Base-by-base conservation (phyloP, 306 rosid species). In the Canavalia ensiformis region DNA sequence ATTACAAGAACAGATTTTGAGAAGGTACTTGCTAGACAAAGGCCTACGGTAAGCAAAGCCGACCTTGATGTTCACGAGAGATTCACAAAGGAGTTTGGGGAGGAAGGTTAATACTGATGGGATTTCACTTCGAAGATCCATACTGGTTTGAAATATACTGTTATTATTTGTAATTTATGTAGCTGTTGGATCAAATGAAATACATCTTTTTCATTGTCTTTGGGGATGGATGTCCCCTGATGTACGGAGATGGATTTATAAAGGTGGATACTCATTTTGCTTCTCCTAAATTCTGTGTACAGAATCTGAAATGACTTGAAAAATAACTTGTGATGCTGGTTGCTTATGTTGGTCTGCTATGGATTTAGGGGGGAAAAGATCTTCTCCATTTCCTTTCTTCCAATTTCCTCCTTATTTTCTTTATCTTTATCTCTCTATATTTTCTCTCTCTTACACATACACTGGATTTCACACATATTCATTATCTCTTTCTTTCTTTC, bases 71-170 rank as follows among this genome's bases (percentile, higher is more conserved):
- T 90, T 77, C 98, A 96, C 3, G 99, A 96, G 92, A 92, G 90
- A 87, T 96, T 96, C 88, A 96, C 99, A 0, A 90, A 89, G 79
- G 99, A 96, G 84, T 96, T 94, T 79, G 99, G 99, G 75, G 99
- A 96, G 87, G 99, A 96, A 86, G 99, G 99, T 78, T 96, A 83
- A 96, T 60, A 77, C 70, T 70, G 88, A 80, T 77, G 85, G 68
- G 82, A 75, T 71, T 86, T 75, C 75, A 52, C 80, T 49, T 64
- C 37, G 54, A 84, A 34, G 78, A 77, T 86, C 90, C 79, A 49
- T 88, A 18, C 75, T 62, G 70, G 68, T 63, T 78, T 54, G 50
- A 57, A 70, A 59, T 72, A 80, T 85, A 76, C 65, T 72, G 68
- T 72, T 72, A 54, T 68, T 74, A 88, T 76, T 80, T 85, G 90